Conservation (phyloP, 2,329 filamentous ascomycete genomes). For the Epichloe hybrida region DNA sequence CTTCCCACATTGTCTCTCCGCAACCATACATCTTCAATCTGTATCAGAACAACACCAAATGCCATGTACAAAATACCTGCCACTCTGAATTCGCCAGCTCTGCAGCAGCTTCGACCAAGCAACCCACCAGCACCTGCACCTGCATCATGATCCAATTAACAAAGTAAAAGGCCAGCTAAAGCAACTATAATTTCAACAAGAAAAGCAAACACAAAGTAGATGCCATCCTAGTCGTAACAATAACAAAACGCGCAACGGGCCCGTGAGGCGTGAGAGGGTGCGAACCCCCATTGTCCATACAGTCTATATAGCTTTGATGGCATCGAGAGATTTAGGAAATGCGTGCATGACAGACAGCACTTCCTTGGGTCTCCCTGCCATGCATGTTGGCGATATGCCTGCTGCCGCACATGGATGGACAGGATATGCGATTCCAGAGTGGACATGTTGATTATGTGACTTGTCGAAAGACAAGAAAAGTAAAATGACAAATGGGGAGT, state of each 20-base stretch:
- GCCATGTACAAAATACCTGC: too few species aligned
- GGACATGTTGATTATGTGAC: not conserved
- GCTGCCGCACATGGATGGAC: not conserved
- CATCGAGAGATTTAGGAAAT: conserved; percentile 10
- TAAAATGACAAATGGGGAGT: not conserved
- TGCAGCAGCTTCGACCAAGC: not conserved
- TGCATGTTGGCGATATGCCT: not conserved
- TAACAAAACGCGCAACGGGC: conserved; percentile 18
- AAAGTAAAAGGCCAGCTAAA: not conserved
- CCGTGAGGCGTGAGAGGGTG: conserved; percentile 15
- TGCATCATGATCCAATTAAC: not conserved
- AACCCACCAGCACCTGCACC: not conserved
- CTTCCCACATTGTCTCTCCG: too few species aligned
- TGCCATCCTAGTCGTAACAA: conserved; percentile 17
- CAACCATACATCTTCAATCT: too few species aligned
- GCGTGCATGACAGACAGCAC: conserved; percentile 6
- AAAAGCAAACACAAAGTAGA: conserved; percentile 8
- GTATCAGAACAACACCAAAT: too few species aligned
- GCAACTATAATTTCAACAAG: conserved; percentile 5
- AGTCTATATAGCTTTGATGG: conserved; percentile 23
- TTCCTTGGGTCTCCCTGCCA: not conserved
- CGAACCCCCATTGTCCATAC: conserved; percentile 25
- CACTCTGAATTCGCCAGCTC: not conserved
- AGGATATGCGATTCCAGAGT: not conserved
- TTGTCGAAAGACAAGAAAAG: not conserved